Conservation (phyloP, 2,329 filamentous ascomycete species). For the Aspergillus brunneoviolaceus region DNA sequence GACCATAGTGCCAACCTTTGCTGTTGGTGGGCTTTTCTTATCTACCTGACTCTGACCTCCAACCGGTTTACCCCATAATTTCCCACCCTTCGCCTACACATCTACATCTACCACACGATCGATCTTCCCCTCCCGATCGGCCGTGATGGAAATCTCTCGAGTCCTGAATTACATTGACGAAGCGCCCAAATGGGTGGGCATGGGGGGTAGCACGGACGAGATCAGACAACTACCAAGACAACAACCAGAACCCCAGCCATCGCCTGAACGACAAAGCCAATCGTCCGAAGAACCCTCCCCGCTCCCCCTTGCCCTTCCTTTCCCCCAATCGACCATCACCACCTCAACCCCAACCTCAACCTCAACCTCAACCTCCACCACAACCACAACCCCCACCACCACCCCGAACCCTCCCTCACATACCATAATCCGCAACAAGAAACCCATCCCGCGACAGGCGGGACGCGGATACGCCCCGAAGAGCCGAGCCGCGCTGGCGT, state of each 20-base stretch:
- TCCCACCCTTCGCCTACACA: background rate
- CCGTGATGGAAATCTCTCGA: background rate
- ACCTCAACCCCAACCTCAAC: too few relatives aligned
- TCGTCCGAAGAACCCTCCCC: background rate
- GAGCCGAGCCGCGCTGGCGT: background rate
- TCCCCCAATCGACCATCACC: too few relatives aligned
- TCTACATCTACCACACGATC: background rate
- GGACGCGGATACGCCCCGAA: background rate
- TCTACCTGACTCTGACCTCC: too few relatives aligned
- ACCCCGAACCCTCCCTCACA: background rate
- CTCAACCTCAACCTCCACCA: too few relatives aligned
- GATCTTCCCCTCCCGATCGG: background rate
- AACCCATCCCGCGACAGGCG: background rate
- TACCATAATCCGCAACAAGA: background rate
- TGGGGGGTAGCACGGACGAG: background rate
- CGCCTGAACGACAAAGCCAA: background rate
- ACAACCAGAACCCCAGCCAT: background rate
- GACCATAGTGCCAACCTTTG: background rate
- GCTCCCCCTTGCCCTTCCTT: too few relatives aligned
- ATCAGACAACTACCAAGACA: too few relatives aligned
- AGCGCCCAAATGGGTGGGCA: background rate
- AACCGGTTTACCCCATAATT: background rate
- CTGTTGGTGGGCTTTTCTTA: too few relatives aligned
- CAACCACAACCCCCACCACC: background rate
- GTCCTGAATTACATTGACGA: background rate